Evolutionary conservation across 768 basidiomycete species (phyloP), one percentile per base, ranked within the genome.

Genomic region (Auricularia heimuer): DNA sequence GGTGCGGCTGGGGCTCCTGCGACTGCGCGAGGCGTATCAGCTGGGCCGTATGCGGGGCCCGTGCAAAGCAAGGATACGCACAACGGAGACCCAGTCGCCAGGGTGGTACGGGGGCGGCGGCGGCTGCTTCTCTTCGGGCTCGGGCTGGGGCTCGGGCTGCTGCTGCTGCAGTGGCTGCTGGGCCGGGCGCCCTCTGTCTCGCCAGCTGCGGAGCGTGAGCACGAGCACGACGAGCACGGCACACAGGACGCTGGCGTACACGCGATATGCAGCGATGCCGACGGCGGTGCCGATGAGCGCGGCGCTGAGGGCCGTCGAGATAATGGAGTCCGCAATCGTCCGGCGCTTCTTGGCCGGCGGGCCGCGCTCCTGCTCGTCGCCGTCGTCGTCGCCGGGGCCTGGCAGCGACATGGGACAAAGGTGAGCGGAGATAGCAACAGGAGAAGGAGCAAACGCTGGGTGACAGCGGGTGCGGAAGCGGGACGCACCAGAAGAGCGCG

Each of bases 261-360:
- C 78, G 75, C 89, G 84, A 77, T 92, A 94, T 51, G 92, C 89
- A 56, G 90, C 91, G 67, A 92, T 80, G 66, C 91, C 91, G 62
- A 94, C 91, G 16, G 92, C 92, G 24, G 89, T 87, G 65, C 91
- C 89, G 66, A 94, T 89, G 65, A 94, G 82, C 58, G 90, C 92
- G 68, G 91, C 90, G 76, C 83, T 90, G 75, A 93, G 78, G 64
- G 92, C 91, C 37, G 90, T 89, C 16, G 89, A 88, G 67, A 92
- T 84, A 71, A 94, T 87, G 65, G 89, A 87, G 67, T 89, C 89
- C 68, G 90, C 87, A 75, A 92, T 81, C 66, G 87, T 87, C 70
- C 88, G 85, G 66, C 90, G 88, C 72, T 87, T 86, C 80, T 92
- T 93, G 69, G 84, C 78, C 60, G 90, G 87, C 35, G 85, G 85